Evolutionary conservation across 495 filamentous ascomycete genomes (phyloP), one percentile per base, ranked within the genome.

Genomic region (Poronia punctata): DNA sequence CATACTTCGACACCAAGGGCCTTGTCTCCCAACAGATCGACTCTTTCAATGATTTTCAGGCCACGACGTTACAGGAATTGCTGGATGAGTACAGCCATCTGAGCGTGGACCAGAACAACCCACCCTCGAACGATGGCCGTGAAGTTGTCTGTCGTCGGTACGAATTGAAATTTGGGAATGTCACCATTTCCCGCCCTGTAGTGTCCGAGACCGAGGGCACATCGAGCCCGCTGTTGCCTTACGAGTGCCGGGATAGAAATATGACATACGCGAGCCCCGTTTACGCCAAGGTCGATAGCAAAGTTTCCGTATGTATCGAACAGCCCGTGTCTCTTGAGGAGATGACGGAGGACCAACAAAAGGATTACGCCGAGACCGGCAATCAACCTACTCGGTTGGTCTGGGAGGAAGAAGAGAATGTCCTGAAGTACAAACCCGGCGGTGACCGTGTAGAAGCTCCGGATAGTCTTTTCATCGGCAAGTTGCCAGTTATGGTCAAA

Each of bases 1-100:
- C 93, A 1, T 97, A 96, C 69, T 97, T 99, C 66, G 87, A 95
- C 45, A 69, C 71, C 31, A 96, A 96, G 66, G 90, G 93, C 52
- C 76, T 99, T 15, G 93, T 97, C 8, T 94, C 93, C 3, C 93
- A 97, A 60, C 92, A 99, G 67, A 76, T 97, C 43, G 89, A 97
- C 60, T 99, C 92, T 2, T 99, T 95, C 70, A 85, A 99, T 67
- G 88, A 96, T 56, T 99, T 99, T 56, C 83, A 90, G 33, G 76
- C 78, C 23, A 86, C 83, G 3, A 95, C 92, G 0, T 89, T 97
- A 68, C 86, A 95, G 49, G 85, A 94, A 46, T 74, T 97, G 38
- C 80, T 97, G 18, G 78, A 84, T 40, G 92, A 97, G 57, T 88
- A 94, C 55, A 82, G 83, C 23, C 74, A 83, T 43, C 79, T 97